These are phyloP conservation scores for Hemisphaericaspora xylofermentans DNA, from an alignment of 1,139 yeast genomes.

Conservation along the genomic window DNA sequence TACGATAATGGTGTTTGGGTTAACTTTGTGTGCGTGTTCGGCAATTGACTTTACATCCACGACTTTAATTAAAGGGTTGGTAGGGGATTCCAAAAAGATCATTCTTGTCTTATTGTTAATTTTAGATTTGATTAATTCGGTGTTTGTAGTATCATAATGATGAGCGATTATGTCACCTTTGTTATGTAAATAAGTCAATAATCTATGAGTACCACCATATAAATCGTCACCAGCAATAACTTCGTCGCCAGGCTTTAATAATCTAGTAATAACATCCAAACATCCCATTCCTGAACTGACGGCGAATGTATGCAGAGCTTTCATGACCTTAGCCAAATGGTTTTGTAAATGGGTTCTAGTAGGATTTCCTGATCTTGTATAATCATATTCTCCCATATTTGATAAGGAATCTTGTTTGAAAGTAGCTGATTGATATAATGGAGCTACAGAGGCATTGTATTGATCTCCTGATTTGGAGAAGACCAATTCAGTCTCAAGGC, in stretches of 20 bases:
- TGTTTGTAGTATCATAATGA: conserved; percentile 81
- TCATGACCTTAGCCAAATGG: conserved; percentile 75
- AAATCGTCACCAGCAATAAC: conserved; percentile 91
- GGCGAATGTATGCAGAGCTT: conserved; percentile 70
- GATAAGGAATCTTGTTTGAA: conserved; percentile 78
- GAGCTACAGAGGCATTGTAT: conserved; percentile 80
- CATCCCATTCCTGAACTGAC: conserved; percentile 94
- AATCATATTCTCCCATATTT: conserved; percentile 84
- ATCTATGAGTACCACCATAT: conserved; percentile 89
- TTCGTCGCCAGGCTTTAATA: conserved; percentile 75
- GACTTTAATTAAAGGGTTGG: conserved; percentile 87
- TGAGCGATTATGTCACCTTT: conserved; percentile 68
- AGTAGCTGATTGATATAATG: conserved; percentile 90
- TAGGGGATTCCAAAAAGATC: conserved; percentile 85
- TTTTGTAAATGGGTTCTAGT: conserved; percentile 79
- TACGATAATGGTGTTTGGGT: conserved; percentile 71
- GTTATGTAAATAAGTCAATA: conserved; percentile 68
- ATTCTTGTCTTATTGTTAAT: conserved; percentile 58
- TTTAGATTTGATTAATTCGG: conserved; percentile 55
- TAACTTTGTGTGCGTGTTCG: conserved; percentile 61
- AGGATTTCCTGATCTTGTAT: conserved; percentile 94
- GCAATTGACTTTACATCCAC: conserved; percentile 73
- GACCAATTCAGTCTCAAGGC: conserved; percentile 74
- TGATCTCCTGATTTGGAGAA: conserved; percentile 66
- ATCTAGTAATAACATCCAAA: conserved; percentile 74